Conservation (phyloP, 2,329 filamentous ascomycete genomes). For the Sclerotinia sclerotiorum region DNA sequence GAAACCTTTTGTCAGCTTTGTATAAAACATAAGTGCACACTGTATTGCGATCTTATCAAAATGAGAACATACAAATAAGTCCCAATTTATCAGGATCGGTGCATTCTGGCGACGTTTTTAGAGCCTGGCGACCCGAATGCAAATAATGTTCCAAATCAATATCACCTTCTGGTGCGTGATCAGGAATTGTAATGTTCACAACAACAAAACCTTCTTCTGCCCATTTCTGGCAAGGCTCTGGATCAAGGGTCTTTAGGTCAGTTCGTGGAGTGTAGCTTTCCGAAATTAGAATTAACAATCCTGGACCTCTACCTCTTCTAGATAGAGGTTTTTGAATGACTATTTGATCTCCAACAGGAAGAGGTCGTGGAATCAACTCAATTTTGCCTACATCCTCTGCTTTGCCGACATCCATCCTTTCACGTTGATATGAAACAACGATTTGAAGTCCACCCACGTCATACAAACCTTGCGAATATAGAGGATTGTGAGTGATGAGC, state of each 20-base stretch:
- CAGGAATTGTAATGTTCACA: conserved; percentile 5
- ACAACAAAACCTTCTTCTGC: conserved; percentile 43
- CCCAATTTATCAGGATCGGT: conserved; percentile 17
- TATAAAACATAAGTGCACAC: background rate
- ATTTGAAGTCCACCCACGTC: background rate
- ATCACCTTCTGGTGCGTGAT: background rate
- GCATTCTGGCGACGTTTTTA: conserved; percentile 20
- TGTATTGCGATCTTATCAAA: background rate
- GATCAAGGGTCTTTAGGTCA: conserved; percentile 31
- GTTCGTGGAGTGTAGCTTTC: conserved; percentile 22
- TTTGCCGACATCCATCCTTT: background rate
- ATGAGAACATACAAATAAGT: conserved; percentile 16
- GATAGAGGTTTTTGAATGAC: conserved; percentile 28
- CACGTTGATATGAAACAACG: too few relatives aligned
- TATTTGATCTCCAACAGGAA: background rate
- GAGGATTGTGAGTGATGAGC: too few relatives aligned
- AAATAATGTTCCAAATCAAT: conserved; percentile 9
- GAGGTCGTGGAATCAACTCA: background rate
- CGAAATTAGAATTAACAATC: conserved; percentile 39
- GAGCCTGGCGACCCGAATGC: conserved; percentile 8
- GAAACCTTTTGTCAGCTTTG: conserved; percentile 4
- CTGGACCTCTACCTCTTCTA: conserved; percentile 41
- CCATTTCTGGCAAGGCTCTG: conserved; percentile 42
- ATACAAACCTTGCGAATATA: background rate
- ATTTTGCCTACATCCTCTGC: background rate